These are phyloP conservation scores for Xylaria palmicola DNA, from an alignment of 495 filamentous ascomycete species.

Conservation along the genomic window DNA sequence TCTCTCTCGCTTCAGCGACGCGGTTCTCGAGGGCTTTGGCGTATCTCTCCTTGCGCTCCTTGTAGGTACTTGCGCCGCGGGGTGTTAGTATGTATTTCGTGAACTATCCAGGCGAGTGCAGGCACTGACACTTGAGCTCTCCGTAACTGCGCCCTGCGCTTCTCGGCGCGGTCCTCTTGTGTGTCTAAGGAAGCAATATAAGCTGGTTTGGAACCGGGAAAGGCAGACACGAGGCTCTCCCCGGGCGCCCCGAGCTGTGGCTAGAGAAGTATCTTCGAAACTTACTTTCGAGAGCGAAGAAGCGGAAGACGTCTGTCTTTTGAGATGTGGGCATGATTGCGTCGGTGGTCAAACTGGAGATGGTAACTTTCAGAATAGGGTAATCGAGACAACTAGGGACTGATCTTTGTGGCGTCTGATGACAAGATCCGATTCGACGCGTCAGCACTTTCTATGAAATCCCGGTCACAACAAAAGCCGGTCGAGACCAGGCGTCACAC, in stretches of 20 bases:
- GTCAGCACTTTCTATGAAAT: too few species aligned
- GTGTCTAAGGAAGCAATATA: neutral
- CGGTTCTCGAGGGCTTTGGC: slow-evolving; percentile 39
- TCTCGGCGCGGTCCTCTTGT: slow-evolving; percentile 18
- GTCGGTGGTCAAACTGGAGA: too few species aligned
- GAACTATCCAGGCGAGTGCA: too few species aligned
- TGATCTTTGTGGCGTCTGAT: too few species aligned
- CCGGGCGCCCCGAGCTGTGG: neutral
- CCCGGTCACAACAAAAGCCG: too few species aligned
- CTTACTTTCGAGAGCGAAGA: slow-evolving; percentile 20
- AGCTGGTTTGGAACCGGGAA: neutral
- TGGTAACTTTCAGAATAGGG: too few species aligned
- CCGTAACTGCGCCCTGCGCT: slow-evolving; percentile 29
- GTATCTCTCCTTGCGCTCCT: slow-evolving; percentile 42
- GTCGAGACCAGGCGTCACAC: too few species aligned
- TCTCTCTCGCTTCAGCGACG: slow-evolving; percentile 32
- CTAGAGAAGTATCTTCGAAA: neutral
- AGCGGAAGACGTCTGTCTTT: slow-evolving; percentile 22
- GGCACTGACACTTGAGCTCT: slow-evolving; percentile 24
- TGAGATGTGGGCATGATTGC: neutral
- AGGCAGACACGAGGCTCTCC: neutral
- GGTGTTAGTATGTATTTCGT: too few species aligned
- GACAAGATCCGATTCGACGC: too few species aligned
- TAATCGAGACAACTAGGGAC: too few species aligned
- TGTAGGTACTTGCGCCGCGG: too few species aligned